A percentile compares a stretch with the other conserved stretches of the same genome.
Evolutionary conservation across 208 protist species (phyloP).

Genomic region (Trypanosoma brucei): DNA sequence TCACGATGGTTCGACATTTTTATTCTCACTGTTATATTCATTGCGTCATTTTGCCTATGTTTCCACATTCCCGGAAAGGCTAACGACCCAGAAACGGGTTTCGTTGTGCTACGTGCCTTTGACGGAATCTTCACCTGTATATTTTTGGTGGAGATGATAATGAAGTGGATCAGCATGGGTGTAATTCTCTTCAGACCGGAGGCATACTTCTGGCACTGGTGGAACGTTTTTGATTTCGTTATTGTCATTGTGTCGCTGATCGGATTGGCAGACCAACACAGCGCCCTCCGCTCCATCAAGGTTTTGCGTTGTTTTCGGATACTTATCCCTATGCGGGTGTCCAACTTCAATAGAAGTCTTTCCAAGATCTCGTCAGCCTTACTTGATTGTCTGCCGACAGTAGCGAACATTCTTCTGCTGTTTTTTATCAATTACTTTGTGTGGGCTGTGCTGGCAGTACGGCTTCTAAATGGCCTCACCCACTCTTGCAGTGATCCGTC

Average conservation of each 20-base stretch:
- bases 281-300: slow-evolving; percentile 68
- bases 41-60: slow-evolving; percentile 73
- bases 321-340: slow-evolving; percentile 61
- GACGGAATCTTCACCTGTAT: slow-evolving; percentile 83
- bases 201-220: slow-evolving; percentile 86
- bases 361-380: slow-evolving; percentile 59
- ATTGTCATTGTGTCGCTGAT: slow-evolving; percentile 85
- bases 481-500: slow-evolving; percentile 55
- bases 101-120: slow-evolving; percentile 67
- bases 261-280: slow-evolving; percentile 37
- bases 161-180: slow-evolving; percentile 86
- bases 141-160: slow-evolving; percentile 84
- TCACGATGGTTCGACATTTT: slow-evolving; percentile 63
- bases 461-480: slow-evolving; percentile 87
- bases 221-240: slow-evolving; percentile 89
- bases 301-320: slow-evolving; percentile 84
- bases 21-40: slow-evolving; percentile 64
- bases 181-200: slow-evolving; percentile 62
- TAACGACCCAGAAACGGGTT: slow-evolving; percentile 54
- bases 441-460: slow-evolving; percentile 89
- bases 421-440: slow-evolving; percentile 90
- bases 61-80: slow-evolving; percentile 46
- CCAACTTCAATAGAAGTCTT: slow-evolving; percentile 56
- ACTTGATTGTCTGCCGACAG: slow-evolving; percentile 69
- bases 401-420: slow-evolving; percentile 82